phyloP scores from a whole-genome alignment of 768 basidiomycete species.

The Lanmaoa pseudosensibilis region DNA sequence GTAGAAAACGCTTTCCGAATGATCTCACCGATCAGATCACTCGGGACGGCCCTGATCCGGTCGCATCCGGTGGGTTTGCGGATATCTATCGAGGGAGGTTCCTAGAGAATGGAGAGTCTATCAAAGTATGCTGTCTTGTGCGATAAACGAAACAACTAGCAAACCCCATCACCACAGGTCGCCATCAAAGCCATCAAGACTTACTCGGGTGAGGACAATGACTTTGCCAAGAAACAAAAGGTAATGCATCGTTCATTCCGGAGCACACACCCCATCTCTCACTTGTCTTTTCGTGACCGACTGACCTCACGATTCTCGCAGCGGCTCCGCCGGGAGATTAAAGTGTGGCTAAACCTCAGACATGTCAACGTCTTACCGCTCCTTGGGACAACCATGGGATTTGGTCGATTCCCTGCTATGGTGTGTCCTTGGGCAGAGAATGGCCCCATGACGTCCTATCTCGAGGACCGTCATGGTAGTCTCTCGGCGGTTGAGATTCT shows the following conservation, averaged over 20 bases:
- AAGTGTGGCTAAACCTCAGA: constrained; percentile 22
- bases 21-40: constrained; percentile 1
- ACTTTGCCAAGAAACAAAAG: too few species aligned
- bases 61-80: constrained; percentile 6
- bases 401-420: constrained; percentile 28
- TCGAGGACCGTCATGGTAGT: constrained; percentile 10
- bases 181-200: too few species aligned
- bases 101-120: background rate
- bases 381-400: constrained; percentile 22
- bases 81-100: constrained; percentile 3
- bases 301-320: too few species aligned
- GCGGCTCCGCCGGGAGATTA: background rate
- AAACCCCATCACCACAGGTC: too few species aligned
- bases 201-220: too few species aligned
- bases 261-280: too few species aligned
- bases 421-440: constrained; percentile 30
- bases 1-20: background rate
- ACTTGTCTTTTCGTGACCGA: too few species aligned
- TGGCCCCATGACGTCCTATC: constrained; percentile 22
- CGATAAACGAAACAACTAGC: background rate
- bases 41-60: background rate
- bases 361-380: constrained; percentile 28
- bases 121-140: background rate
- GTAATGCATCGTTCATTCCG: too few species aligned
- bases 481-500: constrained; percentile 3